phyloP scores from a whole-genome alignment of 768 basidiomycete species.

The Termitomyces sp. region DNA sequence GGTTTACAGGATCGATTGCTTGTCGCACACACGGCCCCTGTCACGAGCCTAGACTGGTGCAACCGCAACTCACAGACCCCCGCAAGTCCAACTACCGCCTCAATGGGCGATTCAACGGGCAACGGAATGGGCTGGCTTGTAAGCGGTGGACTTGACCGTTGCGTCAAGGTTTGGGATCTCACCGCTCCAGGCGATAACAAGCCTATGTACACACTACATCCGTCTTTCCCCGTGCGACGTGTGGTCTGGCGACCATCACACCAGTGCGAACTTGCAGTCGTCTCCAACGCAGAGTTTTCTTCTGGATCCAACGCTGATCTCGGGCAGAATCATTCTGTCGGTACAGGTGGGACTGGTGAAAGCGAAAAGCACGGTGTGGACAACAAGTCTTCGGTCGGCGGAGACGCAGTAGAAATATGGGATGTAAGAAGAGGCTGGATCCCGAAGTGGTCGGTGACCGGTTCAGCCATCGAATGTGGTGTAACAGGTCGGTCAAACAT shows the following conservation, averaged over 20 bases:
- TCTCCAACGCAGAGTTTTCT: constrained; percentile 58
- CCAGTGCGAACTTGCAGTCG: constrained; percentile 71
- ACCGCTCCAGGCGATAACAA: constrained; percentile 45
- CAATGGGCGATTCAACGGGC: constrained; percentile 20
- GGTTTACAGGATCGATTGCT: constrained; percentile 69
- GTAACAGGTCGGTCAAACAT: constrained; percentile 54
- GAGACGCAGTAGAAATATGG: constrained; percentile 80
- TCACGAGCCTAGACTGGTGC: constrained; percentile 75
- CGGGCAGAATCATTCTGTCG: constrained; percentile 13
- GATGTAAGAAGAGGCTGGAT: constrained; percentile 79
- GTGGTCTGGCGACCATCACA: constrained; percentile 76
- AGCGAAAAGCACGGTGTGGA: constrained; percentile 5
- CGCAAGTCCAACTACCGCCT: constrained; percentile 3
- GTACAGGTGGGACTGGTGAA: background rate
- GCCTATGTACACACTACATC: constrained; percentile 68
- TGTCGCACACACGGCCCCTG: constrained; percentile 69
- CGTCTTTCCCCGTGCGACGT: constrained; percentile 70
- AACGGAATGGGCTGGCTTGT: constrained; percentile 67
- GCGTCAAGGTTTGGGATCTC: constrained; percentile 83
- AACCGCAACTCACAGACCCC: constrained; percentile 21
- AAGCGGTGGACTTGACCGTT: constrained; percentile 75
- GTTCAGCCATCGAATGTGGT: constrained; percentile 64
- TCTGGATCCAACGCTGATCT: constrained; percentile 20
- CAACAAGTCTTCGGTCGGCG: constrained; percentile 19
- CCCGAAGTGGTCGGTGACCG: constrained; percentile 76